Evolutionary conservation across 768 basidiomycete species (phyloP).

Genomic region (Kwoniella sp.): DNA sequence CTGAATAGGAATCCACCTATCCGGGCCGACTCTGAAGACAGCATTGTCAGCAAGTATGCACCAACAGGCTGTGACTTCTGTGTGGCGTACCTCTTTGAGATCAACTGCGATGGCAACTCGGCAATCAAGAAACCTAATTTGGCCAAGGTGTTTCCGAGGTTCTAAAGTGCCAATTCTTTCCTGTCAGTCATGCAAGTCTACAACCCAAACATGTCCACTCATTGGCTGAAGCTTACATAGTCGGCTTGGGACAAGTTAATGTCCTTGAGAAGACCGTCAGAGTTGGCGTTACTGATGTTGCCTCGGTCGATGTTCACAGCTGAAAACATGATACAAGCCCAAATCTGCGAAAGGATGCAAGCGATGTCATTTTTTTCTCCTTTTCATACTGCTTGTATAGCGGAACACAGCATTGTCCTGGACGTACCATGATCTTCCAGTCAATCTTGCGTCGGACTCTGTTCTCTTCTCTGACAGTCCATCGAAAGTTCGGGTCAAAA

Average conservation of each 20-base stretch:
- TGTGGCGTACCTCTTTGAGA: slow-evolving; percentile 61
- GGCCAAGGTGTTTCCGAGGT: slow-evolving; percentile 63
- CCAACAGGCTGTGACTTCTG: too few relatives aligned
- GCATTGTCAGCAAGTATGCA: too few relatives aligned
- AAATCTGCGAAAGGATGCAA: slow-evolving; percentile 15
- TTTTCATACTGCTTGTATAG: too few relatives aligned
- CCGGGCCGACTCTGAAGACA: slow-evolving; percentile 61
- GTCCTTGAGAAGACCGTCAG: slow-evolving; percentile 68
- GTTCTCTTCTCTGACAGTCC: slow-evolving; percentile 72
- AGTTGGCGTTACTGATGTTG: slow-evolving; percentile 69
- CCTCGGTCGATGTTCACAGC: slow-evolving; percentile 56
- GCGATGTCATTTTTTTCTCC: not conserved
- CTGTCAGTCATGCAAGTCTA: not conserved
- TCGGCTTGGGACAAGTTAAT: slow-evolving; percentile 62
- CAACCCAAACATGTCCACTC: too few relatives aligned
- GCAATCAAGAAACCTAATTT: slow-evolving; percentile 58
- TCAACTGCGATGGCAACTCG: slow-evolving; percentile 69
- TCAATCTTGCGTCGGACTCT: slow-evolving; percentile 65
- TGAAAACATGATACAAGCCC: slow-evolving; percentile 65
- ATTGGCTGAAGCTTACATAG: slow-evolving; percentile 35
- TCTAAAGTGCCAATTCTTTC: slow-evolving; percentile 25
- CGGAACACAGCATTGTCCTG: not conserved
- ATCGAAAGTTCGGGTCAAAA: slow-evolving; percentile 69
- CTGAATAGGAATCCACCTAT: slow-evolving; percentile 59
- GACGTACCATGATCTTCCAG: slow-evolving; percentile 62